Conservation (phyloP, 768 basidiomycete species). For the Pilatotrama ljubarskyi region DNA sequence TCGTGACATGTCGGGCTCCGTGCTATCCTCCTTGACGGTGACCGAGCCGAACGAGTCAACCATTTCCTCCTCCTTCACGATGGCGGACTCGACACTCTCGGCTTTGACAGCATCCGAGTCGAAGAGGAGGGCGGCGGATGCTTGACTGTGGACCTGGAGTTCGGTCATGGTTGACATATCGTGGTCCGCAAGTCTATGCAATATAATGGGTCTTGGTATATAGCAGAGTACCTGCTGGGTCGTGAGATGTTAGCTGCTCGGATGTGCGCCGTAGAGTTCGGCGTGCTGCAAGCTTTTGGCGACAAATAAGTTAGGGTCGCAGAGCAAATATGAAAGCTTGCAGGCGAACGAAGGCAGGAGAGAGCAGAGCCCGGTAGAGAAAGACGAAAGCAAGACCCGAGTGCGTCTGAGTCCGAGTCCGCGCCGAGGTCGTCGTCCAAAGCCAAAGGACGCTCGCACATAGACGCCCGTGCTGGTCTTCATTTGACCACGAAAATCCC, state of each 20-base stretch:
- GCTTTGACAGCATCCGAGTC: slow-evolving; percentile 14
- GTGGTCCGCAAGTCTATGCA: not conserved
- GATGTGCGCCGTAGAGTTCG: not conserved
- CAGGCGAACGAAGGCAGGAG: not conserved
- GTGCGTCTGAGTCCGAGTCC: not conserved
- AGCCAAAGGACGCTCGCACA: slow-evolving; percentile 10
- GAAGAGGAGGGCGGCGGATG: slow-evolving; percentile 16
- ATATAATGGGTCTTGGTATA: not conserved
- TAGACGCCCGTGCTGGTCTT: slow-evolving; percentile 4
- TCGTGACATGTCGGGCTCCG: slow-evolving; percentile 15
- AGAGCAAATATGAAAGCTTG: not conserved
- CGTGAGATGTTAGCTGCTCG: not conserved
- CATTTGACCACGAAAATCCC: not conserved
- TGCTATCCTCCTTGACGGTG: slow-evolving; percentile 24
- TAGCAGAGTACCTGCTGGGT: not conserved
- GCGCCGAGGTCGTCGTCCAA: slow-evolving; percentile 6
- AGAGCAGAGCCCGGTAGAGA: not conserved
- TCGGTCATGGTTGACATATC: slow-evolving; percentile 22
- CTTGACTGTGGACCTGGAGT: not conserved
- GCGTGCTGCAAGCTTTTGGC: not conserved
- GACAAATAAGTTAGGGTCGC: slow-evolving; percentile 10
- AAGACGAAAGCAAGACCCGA: not conserved
- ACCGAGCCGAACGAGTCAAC: not conserved
- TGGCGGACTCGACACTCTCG: not conserved
- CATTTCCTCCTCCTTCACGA: slow-evolving; percentile 13